These are phyloP conservation scores for Pleurotus cornucopiae DNA, from an alignment of 768 basidiomycete genomes.

Conservation along the genomic window DNA sequence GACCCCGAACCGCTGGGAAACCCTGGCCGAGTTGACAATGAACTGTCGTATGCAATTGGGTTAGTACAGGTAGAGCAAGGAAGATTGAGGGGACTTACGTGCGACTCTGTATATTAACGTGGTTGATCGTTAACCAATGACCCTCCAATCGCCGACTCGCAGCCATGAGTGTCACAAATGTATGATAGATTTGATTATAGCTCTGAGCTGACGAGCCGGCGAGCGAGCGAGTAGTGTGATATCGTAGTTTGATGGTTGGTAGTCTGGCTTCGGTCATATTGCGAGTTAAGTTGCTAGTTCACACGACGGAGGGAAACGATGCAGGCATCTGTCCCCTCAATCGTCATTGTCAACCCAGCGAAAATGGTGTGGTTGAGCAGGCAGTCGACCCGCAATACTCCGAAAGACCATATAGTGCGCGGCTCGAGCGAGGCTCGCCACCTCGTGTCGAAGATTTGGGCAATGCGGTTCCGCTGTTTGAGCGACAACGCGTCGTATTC, in stretches of 20 bases:
- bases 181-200: not conserved
- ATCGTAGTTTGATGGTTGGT: not conserved
- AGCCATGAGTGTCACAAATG: not conserved
- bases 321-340: slow-evolving; percentile 32
- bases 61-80: slow-evolving; percentile 21
- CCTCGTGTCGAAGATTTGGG: slow-evolving; percentile 38
- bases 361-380: slow-evolving; percentile 45
- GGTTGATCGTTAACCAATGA: not conserved
- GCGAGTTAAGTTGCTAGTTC: not conserved
- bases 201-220: not conserved
- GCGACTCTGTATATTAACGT: too few relatives aligned
- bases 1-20: slow-evolving; percentile 8
- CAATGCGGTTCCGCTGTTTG: slow-evolving; percentile 39
- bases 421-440: slow-evolving; percentile 36
- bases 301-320: slow-evolving; percentile 37
- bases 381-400: slow-evolving; percentile 46
- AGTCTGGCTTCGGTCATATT: not conserved
- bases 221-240: not conserved
- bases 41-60: slow-evolving; percentile 27
- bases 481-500: slow-evolving; percentile 41
- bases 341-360: slow-evolving; percentile 43
- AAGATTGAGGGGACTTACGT: not conserved
- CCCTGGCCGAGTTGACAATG: slow-evolving; percentile 1
- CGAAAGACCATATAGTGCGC: slow-evolving; percentile 27
- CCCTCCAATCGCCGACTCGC: not conserved